Evolutionary conservation across 139 green algal genomes (phyloP).

Genomic region (Closterium sp.): DNA sequence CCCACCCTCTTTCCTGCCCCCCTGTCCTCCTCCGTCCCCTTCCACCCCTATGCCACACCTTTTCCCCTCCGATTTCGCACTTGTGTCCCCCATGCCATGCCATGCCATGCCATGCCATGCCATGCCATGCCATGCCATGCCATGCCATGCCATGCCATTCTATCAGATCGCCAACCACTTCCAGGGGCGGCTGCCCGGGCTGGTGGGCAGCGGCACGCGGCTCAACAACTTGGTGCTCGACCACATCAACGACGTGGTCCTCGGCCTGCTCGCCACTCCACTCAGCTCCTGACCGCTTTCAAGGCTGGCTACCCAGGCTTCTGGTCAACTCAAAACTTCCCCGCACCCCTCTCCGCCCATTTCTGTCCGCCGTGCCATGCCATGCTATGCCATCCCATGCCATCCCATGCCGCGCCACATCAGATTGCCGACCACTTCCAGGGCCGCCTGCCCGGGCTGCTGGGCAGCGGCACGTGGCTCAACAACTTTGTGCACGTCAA

Average conservation of each 20-base stretch:
- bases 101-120: no score
- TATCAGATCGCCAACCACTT: background rate
- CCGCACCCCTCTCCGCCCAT: no score
- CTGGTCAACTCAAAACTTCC: no score
- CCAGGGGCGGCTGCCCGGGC: background rate
- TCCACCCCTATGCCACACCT: no score
- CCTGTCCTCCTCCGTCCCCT: no score
- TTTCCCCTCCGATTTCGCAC: no score
- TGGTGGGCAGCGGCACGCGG: background rate
- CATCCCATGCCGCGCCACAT: background rate
- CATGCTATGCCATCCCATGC: background rate
- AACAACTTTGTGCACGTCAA: constrained; percentile 14
- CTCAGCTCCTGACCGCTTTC: no score
- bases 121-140: no score
- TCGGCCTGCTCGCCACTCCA: background rate
- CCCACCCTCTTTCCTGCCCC: no score
- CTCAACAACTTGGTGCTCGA: constrained; percentile 13
- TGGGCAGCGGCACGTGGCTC: background rate
- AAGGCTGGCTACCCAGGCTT: no score
- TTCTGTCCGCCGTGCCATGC: background rate
- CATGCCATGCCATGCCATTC: background rate
- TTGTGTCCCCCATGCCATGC: no score
- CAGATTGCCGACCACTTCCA: constrained; percentile 2
- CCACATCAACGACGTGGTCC: background rate
- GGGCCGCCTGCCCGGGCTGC: background rate